Percentiles rank a stretch among this genome's conserved stretches.
phyloP scores from a whole-genome alignment of 371 early-diverging fungal genomes.

The Apophysomyces elegans region DNA sequence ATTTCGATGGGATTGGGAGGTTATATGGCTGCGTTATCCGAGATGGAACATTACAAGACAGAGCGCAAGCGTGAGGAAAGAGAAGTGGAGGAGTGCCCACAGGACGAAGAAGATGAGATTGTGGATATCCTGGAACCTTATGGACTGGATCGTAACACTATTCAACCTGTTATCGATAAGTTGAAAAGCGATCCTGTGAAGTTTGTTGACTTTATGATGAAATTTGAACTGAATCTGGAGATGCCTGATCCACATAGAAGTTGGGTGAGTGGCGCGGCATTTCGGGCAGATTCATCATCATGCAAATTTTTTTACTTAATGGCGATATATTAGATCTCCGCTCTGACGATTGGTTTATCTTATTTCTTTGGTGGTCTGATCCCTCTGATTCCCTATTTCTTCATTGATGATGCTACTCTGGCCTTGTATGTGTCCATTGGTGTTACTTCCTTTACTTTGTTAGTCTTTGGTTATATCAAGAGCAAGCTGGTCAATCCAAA shows the following conservation, averaged over 20 bases:
- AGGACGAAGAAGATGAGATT: slow-evolving; percentile 70
- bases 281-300: not conserved
- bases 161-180: slow-evolving; percentile 66
- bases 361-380: slow-evolving; percentile 76
- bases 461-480: slow-evolving; percentile 71
- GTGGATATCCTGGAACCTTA: slow-evolving; percentile 65
- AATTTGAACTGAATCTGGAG: slow-evolving; percentile 71
- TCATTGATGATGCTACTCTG: slow-evolving; percentile 44
- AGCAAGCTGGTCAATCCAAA: slow-evolving; percentile 57
- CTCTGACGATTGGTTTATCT: slow-evolving; percentile 68
- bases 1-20: slow-evolving; percentile 71
- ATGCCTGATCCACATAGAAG: slow-evolving; percentile 63
- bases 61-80: slow-evolving; percentile 61
- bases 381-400: slow-evolving; percentile 72
- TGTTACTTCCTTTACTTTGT: slow-evolving; percentile 60
- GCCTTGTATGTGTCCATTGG: slow-evolving; percentile 63
- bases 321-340: slow-evolving; percentile 53
- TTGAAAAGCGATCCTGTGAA: slow-evolving; percentile 59
- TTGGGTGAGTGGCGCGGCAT: slow-evolving; percentile 48
- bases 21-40: slow-evolving; percentile 67
- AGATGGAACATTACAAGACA: slow-evolving; percentile 72
- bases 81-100: slow-evolving; percentile 63
- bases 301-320: slow-evolving; percentile 18
- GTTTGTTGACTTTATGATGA: slow-evolving; percentile 82
- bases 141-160: slow-evolving; percentile 55